Base-by-base conservation (phyloP, 192 early-diverging fungal genomes). In the Backusella liffmaniae region DNA sequence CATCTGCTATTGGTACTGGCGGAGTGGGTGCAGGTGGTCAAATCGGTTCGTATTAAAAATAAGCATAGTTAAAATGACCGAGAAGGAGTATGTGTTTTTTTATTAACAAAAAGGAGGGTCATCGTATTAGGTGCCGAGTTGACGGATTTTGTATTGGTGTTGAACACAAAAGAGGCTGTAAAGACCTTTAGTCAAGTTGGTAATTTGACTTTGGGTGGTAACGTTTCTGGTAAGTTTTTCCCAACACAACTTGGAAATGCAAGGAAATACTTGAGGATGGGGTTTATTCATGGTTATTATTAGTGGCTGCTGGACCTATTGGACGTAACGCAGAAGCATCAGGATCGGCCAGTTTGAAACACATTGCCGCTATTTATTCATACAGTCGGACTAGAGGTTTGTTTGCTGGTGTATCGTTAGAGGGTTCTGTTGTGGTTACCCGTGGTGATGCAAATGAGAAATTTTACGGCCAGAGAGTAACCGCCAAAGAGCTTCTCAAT, bases 351-450 rank as follows among this genome's bases (percentile, higher is more conserved):
- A 83, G 82, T 34, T 73, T 90, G n/a, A 83, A 89, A 49, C 91
- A 94, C 66, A 78, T 95, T 18, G 92, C 97, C 3, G 93, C 97
- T 9, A 92, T 97, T 49, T 95, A 95, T 78, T 96, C 94, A 30
- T 99, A 99, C 80, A 87, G 92, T 77, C 95, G 96, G 75, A 88
- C 94, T 16, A 92, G 91, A 81, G 97, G 97, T 13, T 88, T 98
- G 73, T 97, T 97, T 89, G 96, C 93, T 21, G 97, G 85, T 46
- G 85, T 88, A n/a, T 88, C 86, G 21, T 73, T 86, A 21, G 86
- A 88, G 77, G 88, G 97, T 13, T 92, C 96, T 2, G 91, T 94
- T 26, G 91, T 98, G 36, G 70, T 94, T 15, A 92, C 94, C 77
- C 89, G 96, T 73, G 89, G 91, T 77, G 94, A 94, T 69, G 95